Percentiles rank a stretch among this genome's conserved stretches.
These are phyloP conservation scores for Fraxinus angustifolia DNA, from an alignment of 305 asterid species.

Conservation along the genomic window DNA sequence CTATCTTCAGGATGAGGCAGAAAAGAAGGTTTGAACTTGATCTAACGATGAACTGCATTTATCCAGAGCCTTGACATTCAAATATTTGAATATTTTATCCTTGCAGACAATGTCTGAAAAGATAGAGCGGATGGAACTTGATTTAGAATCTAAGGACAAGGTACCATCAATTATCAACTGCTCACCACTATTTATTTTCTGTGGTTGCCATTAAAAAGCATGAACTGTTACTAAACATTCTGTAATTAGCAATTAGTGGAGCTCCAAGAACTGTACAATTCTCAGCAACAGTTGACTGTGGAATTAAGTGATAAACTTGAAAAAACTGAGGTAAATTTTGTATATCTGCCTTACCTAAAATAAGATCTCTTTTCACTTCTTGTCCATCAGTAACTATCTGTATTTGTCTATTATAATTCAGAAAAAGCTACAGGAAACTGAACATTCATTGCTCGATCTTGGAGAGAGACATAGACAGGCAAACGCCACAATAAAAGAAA, in stretches of 20 bases:
- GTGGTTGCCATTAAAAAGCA: constrained; percentile 13
- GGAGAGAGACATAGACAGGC: constrained; percentile 88
- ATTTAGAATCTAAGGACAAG: constrained; percentile 89
- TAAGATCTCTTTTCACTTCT: neutral
- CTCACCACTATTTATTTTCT: constrained; percentile 14
- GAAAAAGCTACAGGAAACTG: constrained; percentile 85
- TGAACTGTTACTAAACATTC: constrained; percentile 13
- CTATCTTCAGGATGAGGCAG: constrained; percentile 93
- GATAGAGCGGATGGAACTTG: constrained; percentile 94
- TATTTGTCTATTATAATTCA: constrained; percentile 32
- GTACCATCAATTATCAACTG: constrained; percentile 30
- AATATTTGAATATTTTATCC: constrained; percentile 9
- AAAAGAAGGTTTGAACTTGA: constrained; percentile 63
- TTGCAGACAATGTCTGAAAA: constrained; percentile 92
- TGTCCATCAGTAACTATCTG: constrained; percentile 22
- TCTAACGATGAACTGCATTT: constrained; percentile 16
- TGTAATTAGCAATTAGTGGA: constrained; percentile 72
- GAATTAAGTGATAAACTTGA: constrained; percentile 81
- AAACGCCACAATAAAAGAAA: constrained; percentile 80
- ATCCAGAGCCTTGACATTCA: neutral
- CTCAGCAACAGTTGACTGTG: constrained; percentile 73
- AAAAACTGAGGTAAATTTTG: constrained; percentile 69
- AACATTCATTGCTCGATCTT: constrained; percentile 74
- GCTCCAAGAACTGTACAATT: constrained; percentile 76
- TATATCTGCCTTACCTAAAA: constrained; percentile 7